phyloP scores from a whole-genome alignment of 331 rosid species.

The Rhamnella rubrinervis region DNA sequence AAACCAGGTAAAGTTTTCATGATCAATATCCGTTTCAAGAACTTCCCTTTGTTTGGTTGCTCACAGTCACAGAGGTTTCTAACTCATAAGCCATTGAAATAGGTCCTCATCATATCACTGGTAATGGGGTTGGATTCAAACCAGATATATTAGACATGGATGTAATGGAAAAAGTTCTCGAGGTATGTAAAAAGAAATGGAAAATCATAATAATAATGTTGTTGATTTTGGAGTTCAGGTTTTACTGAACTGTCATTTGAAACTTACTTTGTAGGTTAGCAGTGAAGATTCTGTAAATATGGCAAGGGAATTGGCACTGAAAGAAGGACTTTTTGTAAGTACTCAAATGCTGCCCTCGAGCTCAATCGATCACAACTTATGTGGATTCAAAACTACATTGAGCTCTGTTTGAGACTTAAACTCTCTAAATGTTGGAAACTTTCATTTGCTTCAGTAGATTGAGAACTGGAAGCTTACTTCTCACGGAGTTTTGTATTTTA shows the following conservation, averaged over 20 bases:
- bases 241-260: conserved; percentile 17
- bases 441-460: not conserved
- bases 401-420: not conserved
- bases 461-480: not conserved
- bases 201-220: not conserved
- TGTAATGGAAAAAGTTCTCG: conserved; percentile 58
- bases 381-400: not conserved
- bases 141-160: conserved; percentile 85
- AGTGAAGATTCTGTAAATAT: conserved; percentile 83
- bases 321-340: conserved; percentile 86
- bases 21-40: not conserved
- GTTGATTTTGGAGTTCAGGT: not conserved
- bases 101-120: conserved; percentile 94
- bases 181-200: conserved; percentile 42
- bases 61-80: not conserved
- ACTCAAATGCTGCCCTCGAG: not conserved
- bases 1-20: conserved; percentile 65
- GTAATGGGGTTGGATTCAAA: conserved; percentile 92
- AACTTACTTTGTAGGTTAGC: conserved; percentile 51
- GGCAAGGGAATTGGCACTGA: conserved; percentile 79
- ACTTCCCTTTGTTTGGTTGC: not conserved
- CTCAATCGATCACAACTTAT: not conserved
- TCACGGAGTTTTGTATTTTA: not conserved
- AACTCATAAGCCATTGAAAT: conserved; percentile 13
- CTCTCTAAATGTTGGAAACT: not conserved